Base-by-base conservation (phyloP, 106 monocot species). In the Phalaenopsis equestris region DNA sequence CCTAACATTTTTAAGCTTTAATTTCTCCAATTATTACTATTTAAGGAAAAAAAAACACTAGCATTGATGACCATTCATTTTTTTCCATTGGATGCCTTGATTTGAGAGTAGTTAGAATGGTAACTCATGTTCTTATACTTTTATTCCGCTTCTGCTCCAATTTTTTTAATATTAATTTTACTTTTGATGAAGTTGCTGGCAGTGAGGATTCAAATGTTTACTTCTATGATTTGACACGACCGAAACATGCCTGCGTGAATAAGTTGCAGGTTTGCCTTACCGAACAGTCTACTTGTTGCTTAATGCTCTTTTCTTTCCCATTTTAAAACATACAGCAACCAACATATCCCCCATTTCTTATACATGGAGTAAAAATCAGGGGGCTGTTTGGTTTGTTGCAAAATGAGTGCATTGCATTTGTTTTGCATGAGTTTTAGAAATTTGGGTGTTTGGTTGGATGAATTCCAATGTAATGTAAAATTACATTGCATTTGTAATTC, bases 181-280 rank as follows among this genome's bases (percentile, higher is more conserved):
- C 36, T 82, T 45, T 42, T 55, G 17, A 48, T 86, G 42, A 83
- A 97, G 97, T 97, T 52, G 90, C 89, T 55, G 97, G 97, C 55
- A 97, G 97, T 47, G 97, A 97, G 83, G 97, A 97, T 77, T 85
- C 94, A 70, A 97, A 88, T 82, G 94, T 97, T 73, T 97, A 97
- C 89, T 97, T 97, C 88, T 97, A 97, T 73, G 97, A 97, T 81
- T 77, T 97, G 87, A 92, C 97, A 39, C 87, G 83, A 21, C 97
- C 94, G 41, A 94, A 89, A 75, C 84, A 92, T 72, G 42, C 90
- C 12, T 97, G 94, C 80, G 94, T 97, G 42, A 97, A 97, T 79
- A 97, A 97, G 79, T 79, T 97, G 47, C 97, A 97, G 94, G 97
- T 94, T 72, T 82, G 82, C 84, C n/a, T 67, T 47, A 75, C 8